Base-by-base conservation (phyloP, 2,329 filamentous ascomycete genomes). In the Tolypocladium paradoxum region DNA sequence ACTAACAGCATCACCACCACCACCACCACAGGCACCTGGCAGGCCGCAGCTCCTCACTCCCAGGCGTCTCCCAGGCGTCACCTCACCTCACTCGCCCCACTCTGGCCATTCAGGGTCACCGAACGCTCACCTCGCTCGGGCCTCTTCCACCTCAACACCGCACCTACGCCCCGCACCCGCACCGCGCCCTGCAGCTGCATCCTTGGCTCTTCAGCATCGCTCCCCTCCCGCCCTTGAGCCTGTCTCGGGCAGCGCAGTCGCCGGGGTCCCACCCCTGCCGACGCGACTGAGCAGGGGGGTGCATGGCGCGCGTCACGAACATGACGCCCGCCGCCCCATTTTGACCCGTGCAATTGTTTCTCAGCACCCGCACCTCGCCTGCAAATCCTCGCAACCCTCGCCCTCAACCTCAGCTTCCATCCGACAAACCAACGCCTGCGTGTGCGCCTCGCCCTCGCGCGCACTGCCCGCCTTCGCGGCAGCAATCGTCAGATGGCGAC, bases 321-420 rank as follows among this genome's bases (percentile, higher is more conserved):
- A 69, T 68, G 64, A 66, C 65, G 63, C 68, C 68, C 57, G 66
- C 66, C 66, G 65, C 65, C 61, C 61, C 54, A 62, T 59, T 68
- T 66, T 64, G 60, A 67, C 16, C 27, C 27, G 27, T 20, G 12
- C 27, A 45, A 20, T 47, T 20, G 2, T 27, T 58, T 58, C 57
- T 36, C 36, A 31, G 31, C n/a, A 22, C 51, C 49, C 58, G 58
- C 59, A 56, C 57, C 58, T 47, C 55, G 57, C 43, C 51, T 36
- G 35, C 46, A 51, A 52, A 33, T 51, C 18, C 34, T 47, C 50
- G 38, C 36, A 49, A 51, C 50, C 35, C 38, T 46, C 45, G 33
- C 43, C 55, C 53, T 50, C 51, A 18, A 53, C 33, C 48, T 45
- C 18, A n/a, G 20, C 49, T 34, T 46, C 40, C 16, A 29, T 20